phyloP scores from a whole-genome alignment of 225 moss, liverwort and hornwort genomes.

The Lunularia cruciata region DNA sequence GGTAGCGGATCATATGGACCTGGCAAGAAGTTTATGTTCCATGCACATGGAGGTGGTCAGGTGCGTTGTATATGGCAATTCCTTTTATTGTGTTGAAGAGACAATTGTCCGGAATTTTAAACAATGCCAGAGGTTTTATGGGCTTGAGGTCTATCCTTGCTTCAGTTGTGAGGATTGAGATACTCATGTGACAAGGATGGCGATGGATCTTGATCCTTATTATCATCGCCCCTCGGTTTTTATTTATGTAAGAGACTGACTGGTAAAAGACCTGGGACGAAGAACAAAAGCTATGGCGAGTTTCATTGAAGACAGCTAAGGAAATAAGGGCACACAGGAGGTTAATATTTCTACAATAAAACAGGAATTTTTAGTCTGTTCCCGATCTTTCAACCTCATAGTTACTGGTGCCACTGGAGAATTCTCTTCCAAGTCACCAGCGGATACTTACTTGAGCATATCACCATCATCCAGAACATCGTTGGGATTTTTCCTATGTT shows the following conservation, averaged over 20 bases:
- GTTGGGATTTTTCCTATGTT: not conserved
- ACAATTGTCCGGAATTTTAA: not conserved
- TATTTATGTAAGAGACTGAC: no score
- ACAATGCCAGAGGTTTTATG: no score
- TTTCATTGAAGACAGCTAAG: no score
- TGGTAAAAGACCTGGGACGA: no score
- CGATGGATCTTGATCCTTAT: not conserved
- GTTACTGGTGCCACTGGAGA: not conserved
- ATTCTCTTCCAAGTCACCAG: not conserved
- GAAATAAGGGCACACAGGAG: no score
- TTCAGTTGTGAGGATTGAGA: not conserved
- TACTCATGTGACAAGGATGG: not conserved
- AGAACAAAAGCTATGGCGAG: no score
- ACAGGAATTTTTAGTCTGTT: no score
- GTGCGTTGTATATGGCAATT: constrained; percentile 1
- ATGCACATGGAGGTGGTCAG: constrained; percentile 34
- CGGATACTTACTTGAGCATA: not conserved
- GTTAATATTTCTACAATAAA: no score
- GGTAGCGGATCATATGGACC: not conserved
- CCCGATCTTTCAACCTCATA: not conserved
- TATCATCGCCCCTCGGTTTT: not conserved
- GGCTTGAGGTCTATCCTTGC: not conserved
- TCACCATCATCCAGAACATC: not conserved
- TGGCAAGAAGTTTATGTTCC: constrained; percentile 7
- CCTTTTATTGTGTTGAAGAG: not conserved